Base-by-base conservation (phyloP, 108 stramenopile genomes). In the Conticribra weissflogii region DNA sequence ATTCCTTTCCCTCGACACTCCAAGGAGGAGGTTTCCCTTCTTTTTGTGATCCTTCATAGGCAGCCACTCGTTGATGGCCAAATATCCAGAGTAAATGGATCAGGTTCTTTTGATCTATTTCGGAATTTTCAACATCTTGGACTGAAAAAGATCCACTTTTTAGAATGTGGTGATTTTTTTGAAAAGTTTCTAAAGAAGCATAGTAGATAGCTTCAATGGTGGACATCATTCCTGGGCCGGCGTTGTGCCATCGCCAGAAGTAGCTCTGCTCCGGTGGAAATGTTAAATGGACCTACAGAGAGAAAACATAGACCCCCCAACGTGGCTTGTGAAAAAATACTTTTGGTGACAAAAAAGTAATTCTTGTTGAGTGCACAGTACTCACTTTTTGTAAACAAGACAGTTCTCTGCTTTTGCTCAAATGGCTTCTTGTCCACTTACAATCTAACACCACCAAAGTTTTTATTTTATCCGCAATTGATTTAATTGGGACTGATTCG, bases 171-270 rank as follows among this genome's bases (percentile, higher is more conserved):
- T 63, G 25, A 47, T 74, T 74, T 7, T 63, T 65, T 59, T 63
- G 48, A 21, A 41, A 63, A 18, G 74, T 51, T 62, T 91, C 88
- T 41, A 73, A 55, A 19, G 88, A 74, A 16, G 89, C 89, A 64
- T 64, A 87, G 63, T 88, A 93, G 27, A 93, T 76, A 14, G 92
- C 92, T 76, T 93, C 92, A 46, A 87, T 85, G 3, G 89, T 89
- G 0, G 81, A 82, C 14, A 91, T 55, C 83, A 79, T 82, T 1
- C 89, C 88, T n/a, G 54, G 66, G 7, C 92, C 92, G 45, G 79
- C 82, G 65, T 81, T 84, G 61, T 93, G 92, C 88, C 88, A 93
- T 64, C 92, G 72, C 92, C 92, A 93, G 62, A 76, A 93, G 51
- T 85, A 59, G 57, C 83, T 86, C 63, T 74, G 25, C 45, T 67